Conservation (phyloP, 106 monocot genomes). For the Dendrobium chrysotoxum region DNA sequence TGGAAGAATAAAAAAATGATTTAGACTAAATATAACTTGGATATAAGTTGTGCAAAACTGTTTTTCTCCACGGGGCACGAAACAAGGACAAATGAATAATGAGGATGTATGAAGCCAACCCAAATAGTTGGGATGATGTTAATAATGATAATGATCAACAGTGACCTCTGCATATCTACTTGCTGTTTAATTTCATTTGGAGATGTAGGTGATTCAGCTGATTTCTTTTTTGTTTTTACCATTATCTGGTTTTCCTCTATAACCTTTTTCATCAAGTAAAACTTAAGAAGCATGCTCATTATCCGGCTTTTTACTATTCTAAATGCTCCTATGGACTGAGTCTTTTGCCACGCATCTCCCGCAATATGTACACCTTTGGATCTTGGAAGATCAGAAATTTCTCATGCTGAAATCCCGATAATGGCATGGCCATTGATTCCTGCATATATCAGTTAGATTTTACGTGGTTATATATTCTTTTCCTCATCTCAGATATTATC, state of each 20-base stretch:
- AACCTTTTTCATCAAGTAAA: neutral
- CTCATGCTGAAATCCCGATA: no score
- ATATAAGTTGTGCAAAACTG: neutral
- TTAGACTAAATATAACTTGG: neutral
- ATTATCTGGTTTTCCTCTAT: neutral
- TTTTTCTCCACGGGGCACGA: no score
- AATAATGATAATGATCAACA: neutral
- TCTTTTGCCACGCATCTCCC: no score
- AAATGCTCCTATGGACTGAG: neutral
- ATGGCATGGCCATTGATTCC: no score
- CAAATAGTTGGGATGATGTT: neutral
- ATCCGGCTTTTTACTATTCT: neutral
- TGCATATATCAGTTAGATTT: neutral
- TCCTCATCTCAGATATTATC: neutral
- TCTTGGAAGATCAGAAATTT: no score
- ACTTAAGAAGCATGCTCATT: neutral
- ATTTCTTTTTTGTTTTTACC: neutral
- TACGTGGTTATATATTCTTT: neutral
- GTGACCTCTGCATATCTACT: neutral
- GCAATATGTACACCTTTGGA: no score
- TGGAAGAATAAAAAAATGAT: neutral
- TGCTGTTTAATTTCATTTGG: neutral
- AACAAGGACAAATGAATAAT: no score
- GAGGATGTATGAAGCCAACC: no score
- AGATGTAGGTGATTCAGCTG: neutral